A percentile compares a stretch with the other conserved stretches of the same genome.
Evolutionary conservation across 129 eudicot genomes (phyloP).

Genomic region (Silybum marianum): DNA sequence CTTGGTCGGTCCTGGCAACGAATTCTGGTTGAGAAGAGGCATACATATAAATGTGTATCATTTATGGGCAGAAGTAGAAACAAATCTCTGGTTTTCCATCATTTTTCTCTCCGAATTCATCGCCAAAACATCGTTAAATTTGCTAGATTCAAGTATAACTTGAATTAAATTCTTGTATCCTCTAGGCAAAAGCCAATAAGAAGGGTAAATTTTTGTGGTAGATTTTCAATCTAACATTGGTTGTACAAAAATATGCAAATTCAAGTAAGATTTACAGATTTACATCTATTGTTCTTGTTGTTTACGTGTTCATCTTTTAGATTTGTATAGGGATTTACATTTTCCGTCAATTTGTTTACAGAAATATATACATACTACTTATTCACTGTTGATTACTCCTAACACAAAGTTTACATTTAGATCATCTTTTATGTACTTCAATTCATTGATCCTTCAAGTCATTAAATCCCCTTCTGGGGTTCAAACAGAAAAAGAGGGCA

Average conservation of each 20-base stretch:
- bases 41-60: not conserved
- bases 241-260: not conserved
- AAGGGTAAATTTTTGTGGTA: not conserved
- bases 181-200: not conserved
- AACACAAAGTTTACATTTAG: not conserved
- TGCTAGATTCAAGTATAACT: not conserved
- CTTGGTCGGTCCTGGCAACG: not conserved
- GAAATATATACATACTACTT: not conserved
- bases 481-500: not conserved
- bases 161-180: not conserved
- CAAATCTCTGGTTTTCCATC: not conserved
- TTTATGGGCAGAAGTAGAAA: not conserved
- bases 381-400: not conserved
- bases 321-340: not conserved
- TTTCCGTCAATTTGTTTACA: not conserved
- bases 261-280: not conserved
- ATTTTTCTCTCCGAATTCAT: not conserved
- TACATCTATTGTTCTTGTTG: not conserved
- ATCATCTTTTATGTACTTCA: not conserved
- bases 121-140: not conserved
- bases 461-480: not conserved
- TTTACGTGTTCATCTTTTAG: not conserved
- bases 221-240: not conserved
- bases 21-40: not conserved
- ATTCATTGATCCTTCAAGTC: not conserved